These are phyloP conservation scores for Curvularia spicifera DNA, from an alignment of 2,329 filamentous ascomycete genomes.

Conservation along the genomic window DNA sequence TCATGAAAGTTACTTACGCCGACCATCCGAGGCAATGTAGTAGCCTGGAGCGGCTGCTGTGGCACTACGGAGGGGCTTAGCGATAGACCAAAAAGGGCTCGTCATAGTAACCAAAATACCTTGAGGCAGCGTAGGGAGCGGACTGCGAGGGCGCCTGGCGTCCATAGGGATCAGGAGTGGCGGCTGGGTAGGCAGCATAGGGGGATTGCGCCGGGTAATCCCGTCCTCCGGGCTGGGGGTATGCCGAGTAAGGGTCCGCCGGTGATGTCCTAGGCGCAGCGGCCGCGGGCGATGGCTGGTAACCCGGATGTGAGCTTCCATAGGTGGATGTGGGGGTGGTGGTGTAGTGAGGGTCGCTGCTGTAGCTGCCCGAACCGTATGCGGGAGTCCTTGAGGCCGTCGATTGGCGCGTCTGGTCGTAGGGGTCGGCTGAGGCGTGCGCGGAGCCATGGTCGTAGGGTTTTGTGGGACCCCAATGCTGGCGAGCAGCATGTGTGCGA, in stretches of 20 bases:
- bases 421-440: slow-evolving; percentile 24
- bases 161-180: slow-evolving; percentile 39
- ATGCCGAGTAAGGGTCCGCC: slow-evolving; percentile 40
- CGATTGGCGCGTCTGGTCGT: slow-evolving; percentile 24
- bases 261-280: slow-evolving; percentile 43
- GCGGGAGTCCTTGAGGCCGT: slow-evolving; percentile 20
- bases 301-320: slow-evolving; percentile 33
- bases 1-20: slow-evolving; percentile 40
- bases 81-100: slow-evolving; percentile 49
- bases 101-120: slow-evolving; percentile 53
- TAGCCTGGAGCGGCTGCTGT: slow-evolving; percentile 43
- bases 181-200: slow-evolving; percentile 40
- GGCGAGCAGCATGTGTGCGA: slow-evolving; percentile 52
- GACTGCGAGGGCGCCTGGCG: slow-evolving; percentile 30
- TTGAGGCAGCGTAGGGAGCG: slow-evolving; percentile 39
- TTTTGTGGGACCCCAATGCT: slow-evolving; percentile 50
- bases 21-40: slow-evolving; percentile 49
- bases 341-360: slow-evolving; percentile 44
- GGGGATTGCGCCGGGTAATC: slow-evolving; percentile 32
- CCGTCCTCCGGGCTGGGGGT: slow-evolving; percentile 32
- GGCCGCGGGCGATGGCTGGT: slow-evolving; percentile 33
- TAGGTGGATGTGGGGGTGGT: slow-evolving; percentile 39
- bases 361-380: slow-evolving; percentile 29
- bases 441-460: slow-evolving; percentile 27
- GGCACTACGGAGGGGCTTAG: slow-evolving; percentile 48